A percentile compares a stretch with the other conserved stretches of the same genome.
Evolutionary conservation across 495 filamentous ascomycete genomes (phyloP).

Genomic region (Beverwykella pulmonaria): DNA sequence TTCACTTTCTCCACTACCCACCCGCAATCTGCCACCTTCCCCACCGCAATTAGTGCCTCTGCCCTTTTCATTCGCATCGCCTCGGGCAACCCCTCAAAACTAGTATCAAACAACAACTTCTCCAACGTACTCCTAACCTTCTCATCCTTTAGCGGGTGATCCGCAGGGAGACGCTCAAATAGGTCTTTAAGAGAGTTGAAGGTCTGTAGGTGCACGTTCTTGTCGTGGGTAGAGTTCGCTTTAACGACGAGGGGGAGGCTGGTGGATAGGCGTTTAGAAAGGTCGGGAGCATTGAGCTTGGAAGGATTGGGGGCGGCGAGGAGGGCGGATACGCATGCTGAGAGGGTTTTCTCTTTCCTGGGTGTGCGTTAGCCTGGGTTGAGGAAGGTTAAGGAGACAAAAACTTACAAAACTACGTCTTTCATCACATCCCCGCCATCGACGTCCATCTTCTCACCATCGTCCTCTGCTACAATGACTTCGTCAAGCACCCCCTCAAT

Average conservation of each 20-base stretch:
- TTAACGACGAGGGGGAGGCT: conserved; percentile 19
- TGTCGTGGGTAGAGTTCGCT: conserved; percentile 25
- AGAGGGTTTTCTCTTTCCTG: conserved; percentile 39
- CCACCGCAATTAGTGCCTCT: conserved; percentile 28
- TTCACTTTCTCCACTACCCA: conserved; percentile 29
- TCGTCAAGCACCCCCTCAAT: conserved; percentile 52
- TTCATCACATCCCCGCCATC: conserved; percentile 47
- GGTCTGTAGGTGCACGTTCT: conserved; percentile 26
- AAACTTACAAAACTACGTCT: conserved; percentile 33
- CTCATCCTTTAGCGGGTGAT: neutral
- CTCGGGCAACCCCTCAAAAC: conserved; percentile 36
- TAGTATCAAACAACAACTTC: conserved; percentile 36
- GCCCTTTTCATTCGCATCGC: conserved; percentile 37
- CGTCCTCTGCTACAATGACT: conserved; percentile 46
- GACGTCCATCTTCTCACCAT: conserved; percentile 62
- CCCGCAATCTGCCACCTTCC: conserved; percentile 15
- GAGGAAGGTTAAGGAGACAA: neutral
- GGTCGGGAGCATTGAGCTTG: conserved; percentile 4
- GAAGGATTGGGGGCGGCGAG: conserved; percentile 7
- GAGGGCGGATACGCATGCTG: conserved; percentile 22
- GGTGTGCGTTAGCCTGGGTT: conserved; percentile 5
- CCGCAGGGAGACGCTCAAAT: conserved; percentile 16
- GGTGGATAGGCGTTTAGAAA: conserved; percentile 13
- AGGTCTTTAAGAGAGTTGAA: conserved; percentile 32
- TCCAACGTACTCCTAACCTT: neutral